Conservation (phyloP, 176 grass and related monocot genomes). For the Ananas comosus region DNA sequence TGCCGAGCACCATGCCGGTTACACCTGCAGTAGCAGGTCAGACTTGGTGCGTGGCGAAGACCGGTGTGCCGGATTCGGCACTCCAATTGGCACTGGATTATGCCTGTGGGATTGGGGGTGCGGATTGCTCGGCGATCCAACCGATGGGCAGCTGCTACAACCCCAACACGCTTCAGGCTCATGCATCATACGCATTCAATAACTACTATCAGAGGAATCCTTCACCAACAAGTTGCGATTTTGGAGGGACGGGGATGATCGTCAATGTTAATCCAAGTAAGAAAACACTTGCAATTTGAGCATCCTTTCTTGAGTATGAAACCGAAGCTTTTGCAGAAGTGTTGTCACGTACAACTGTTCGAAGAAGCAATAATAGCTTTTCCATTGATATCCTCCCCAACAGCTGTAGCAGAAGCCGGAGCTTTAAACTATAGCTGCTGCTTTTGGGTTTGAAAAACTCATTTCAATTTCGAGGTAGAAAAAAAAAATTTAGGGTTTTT, state of each 20-base stretch:
- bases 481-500: too few relatives aligned
- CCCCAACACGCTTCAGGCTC: slow-evolving; percentile 60
- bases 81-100: slow-evolving; percentile 75
- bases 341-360: neutral
- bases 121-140: slow-evolving; percentile 76
- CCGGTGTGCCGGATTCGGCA: slow-evolving; percentile 28
- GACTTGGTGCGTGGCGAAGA: slow-evolving; percentile 75
- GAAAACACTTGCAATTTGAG: slow-evolving; percentile 1
- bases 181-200: slow-evolving; percentile 96
- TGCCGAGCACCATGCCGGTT: slow-evolving; percentile 25
- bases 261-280: slow-evolving; percentile 86
- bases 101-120: slow-evolving; percentile 77
- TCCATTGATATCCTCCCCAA: too few relatives aligned
- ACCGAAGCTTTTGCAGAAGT: neutral
- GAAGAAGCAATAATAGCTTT: neutral
- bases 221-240: slow-evolving; percentile 76
- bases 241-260: slow-evolving; percentile 77
- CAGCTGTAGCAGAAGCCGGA: too few relatives aligned
- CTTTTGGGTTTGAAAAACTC: too few relatives aligned
- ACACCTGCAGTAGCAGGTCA: slow-evolving; percentile 33
- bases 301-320: neutral
- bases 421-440: too few relatives aligned
- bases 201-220: slow-evolving; percentile 88
- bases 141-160: slow-evolving; percentile 80
- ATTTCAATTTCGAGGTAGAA: too few relatives aligned